phyloP scores from a whole-genome alignment of 164 flowering plant genomes.

The Macadamia tetraphylla region DNA sequence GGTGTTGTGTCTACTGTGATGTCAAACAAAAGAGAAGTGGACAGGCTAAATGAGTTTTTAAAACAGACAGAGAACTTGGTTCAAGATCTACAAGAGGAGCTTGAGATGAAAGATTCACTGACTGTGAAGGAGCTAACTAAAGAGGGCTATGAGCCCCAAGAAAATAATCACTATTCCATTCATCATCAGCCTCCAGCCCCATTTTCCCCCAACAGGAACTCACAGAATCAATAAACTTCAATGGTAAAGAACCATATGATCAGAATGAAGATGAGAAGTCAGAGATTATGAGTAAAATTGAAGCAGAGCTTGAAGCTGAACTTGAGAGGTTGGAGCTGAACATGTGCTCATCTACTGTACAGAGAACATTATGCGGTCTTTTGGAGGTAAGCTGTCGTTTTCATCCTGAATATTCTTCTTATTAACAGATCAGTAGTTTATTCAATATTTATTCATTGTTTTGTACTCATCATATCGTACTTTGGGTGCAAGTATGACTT shows the following conservation, averaged over 20 bases:
- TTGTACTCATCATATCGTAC: too few species aligned
- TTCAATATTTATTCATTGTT: too few species aligned
- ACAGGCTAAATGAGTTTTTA: slow-evolving; percentile 49
- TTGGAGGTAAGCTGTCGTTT: slow-evolving; percentile 45
- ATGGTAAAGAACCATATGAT: slow-evolving; percentile 15
- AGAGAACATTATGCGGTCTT: slow-evolving; percentile 35
- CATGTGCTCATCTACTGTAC: slow-evolving; percentile 39
- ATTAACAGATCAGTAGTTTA: too few species aligned
- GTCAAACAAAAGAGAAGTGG: slow-evolving; percentile 46
- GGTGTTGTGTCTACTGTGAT: slow-evolving; percentile 50
- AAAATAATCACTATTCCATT: slow-evolving; percentile 21
- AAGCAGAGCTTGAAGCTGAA: slow-evolving; percentile 79
- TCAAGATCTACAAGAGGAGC: slow-evolving; percentile 85
- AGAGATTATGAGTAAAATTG: slow-evolving; percentile 56
- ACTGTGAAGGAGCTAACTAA: slow-evolving; percentile 63
- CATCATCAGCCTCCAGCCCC: slow-evolving; percentile 11
- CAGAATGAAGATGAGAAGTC: slow-evolving; percentile 26
- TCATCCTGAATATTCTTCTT: background rate
- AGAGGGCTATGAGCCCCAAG: slow-evolving; percentile 38
- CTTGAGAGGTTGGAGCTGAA: slow-evolving; percentile 64
- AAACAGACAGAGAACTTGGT: slow-evolving; percentile 65
- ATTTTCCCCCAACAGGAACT: slow-evolving; percentile 19
- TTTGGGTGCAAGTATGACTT: too few species aligned
- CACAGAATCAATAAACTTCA: slow-evolving; percentile 13
- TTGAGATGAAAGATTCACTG: slow-evolving; percentile 81